phyloP scores from a whole-genome alignment of 2,329 filamentous ascomycete genomes.

The Fusarium palustre region DNA sequence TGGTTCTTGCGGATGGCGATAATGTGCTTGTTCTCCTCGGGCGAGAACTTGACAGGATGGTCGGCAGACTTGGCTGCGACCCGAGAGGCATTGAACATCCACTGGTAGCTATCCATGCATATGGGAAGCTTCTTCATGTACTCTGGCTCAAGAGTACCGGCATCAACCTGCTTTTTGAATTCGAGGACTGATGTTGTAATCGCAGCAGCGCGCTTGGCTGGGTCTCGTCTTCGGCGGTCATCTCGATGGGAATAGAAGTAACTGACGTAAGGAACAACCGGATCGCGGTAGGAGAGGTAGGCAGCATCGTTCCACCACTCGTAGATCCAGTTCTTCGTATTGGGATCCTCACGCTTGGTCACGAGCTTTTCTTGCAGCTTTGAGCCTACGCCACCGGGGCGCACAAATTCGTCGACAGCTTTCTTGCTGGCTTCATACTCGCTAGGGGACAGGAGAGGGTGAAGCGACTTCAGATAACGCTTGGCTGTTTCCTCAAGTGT shows the following conservation, averaged over 20 bases:
- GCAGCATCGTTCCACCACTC: slow-evolving; percentile 99
- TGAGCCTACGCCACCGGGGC: slow-evolving; percentile 84
- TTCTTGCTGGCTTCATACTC: slow-evolving; percentile 81
- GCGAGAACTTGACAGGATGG: slow-evolving; percentile 82
- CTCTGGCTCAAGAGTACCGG: slow-evolving; percentile 87
- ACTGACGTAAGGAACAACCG: slow-evolving; percentile 96
- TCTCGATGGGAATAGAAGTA: slow-evolving; percentile 99
- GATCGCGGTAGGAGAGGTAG: slow-evolving; percentile 93
- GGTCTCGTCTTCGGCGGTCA: slow-evolving; percentile 87
- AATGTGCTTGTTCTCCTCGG: slow-evolving; percentile 84
- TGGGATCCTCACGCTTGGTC: slow-evolving; percentile 81
- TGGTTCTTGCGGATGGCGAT: slow-evolving; percentile 94
- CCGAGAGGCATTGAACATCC: slow-evolving; percentile 97
- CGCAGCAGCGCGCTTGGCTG: slow-evolving; percentile 91
- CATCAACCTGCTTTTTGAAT: slow-evolving; percentile 94
- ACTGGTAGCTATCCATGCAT: slow-evolving; percentile 98
- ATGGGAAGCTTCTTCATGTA: slow-evolving; percentile 99
- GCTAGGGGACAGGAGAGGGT: slow-evolving; percentile 75
- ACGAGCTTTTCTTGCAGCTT: slow-evolving; percentile 89
- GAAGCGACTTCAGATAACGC: slow-evolving; percentile 83
- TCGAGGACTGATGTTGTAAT: slow-evolving; percentile 87
- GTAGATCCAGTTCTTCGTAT: slow-evolving; percentile 90
- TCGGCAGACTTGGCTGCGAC: slow-evolving; percentile 86
- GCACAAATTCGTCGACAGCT: slow-evolving; percentile 88
- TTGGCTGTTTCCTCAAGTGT: slow-evolving; percentile 84